Conservation (phyloP, 345 rosid genomes). For the Corchorus olitorius region DNA sequence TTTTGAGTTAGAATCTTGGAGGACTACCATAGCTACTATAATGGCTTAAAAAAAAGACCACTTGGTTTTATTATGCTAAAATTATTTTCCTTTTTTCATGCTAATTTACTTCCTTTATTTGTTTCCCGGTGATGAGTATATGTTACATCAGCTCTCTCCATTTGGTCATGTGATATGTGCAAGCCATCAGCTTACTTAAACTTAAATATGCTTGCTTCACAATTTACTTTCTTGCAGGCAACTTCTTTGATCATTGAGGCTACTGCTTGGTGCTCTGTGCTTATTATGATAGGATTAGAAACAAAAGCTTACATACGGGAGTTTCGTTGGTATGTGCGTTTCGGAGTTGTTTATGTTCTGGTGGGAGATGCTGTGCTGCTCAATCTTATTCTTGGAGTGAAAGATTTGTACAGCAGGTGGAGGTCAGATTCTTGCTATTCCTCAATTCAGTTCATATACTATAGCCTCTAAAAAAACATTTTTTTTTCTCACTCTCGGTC, state of each 20-base stretch:
- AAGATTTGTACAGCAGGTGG: constrained; percentile 52
- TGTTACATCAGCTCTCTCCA: background rate
- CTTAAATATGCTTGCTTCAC: background rate
- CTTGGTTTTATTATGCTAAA: background rate
- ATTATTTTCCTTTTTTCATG: background rate
- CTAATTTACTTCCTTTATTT: background rate
- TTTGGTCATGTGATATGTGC: background rate
- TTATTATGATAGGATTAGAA: constrained; percentile 68
- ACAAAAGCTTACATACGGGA: constrained; percentile 62
- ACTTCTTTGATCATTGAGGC: constrained; percentile 67
- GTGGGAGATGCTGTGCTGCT: constrained; percentile 86
- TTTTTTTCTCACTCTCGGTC: too few relatives aligned
- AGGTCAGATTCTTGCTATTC: constrained; percentile 44
- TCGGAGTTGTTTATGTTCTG: constrained; percentile 79
- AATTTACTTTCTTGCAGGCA: constrained; percentile 44
- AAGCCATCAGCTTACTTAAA: background rate
- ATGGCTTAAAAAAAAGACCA: constrained; percentile 2
- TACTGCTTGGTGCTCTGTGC: constrained; percentile 80
- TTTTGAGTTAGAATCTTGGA: background rate
- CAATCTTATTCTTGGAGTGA: constrained; percentile 63
- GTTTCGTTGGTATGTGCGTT: constrained; percentile 85
- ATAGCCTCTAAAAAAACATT: background rate
- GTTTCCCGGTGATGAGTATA: background rate
- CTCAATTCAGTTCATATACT: background rate
- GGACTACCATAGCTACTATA: background rate